Base-by-base conservation (phyloP, 1,284 basidiomycete genomes). In the Rhodotorula sp. region DNA sequence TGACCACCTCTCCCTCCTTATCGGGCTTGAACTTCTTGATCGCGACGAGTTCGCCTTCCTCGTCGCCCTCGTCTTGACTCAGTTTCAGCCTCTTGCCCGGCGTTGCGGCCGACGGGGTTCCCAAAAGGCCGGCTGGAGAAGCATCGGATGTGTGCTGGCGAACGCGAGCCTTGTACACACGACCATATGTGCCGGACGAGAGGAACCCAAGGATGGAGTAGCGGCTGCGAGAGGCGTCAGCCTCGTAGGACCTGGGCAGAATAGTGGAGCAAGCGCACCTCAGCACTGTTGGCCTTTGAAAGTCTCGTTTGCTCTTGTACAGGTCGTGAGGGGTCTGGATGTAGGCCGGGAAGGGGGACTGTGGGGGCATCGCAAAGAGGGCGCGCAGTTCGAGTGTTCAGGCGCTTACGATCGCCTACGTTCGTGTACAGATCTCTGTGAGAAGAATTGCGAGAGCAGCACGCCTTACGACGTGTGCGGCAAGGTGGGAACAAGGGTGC, bases 21-120 rank as follows among this genome's bases (percentile, higher is more conserved):
- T 99, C 96, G 0, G 95, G 94, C 80, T 99, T 99, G 84, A 99
- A 99, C 81, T 99, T 99, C 83, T 99, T 99, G 83, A 99, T 98
- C 7, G 95, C 96, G 77, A 93, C 90, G 59, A 95, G 85, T 66
- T 83, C 84, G 1, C 84, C 86, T 54, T 89, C 88, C 17, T 83
- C 82, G 2, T 86, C 78, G 36, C 79, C 68, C 59, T 83, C 89
- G 46, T 86, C 84, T 72, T 89, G 89, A 2, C 64, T 57, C 27
- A 76, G 53, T 52, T 72, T 74, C 55, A 76, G 49, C 10, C 67
- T 59, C 48, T 74, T 73, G 27, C 72, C 73, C 0, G 71, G 71
- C 6, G 72, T 72, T 0, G 65, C 69, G 2, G 72, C 72, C 2
- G 65, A 62, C 2, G 73, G 75, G 0, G 71, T 76, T 19, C 73